Evolutionary conservation across 139 green algal species (phyloP).

Genomic region (Trebouxia sp.): DNA sequence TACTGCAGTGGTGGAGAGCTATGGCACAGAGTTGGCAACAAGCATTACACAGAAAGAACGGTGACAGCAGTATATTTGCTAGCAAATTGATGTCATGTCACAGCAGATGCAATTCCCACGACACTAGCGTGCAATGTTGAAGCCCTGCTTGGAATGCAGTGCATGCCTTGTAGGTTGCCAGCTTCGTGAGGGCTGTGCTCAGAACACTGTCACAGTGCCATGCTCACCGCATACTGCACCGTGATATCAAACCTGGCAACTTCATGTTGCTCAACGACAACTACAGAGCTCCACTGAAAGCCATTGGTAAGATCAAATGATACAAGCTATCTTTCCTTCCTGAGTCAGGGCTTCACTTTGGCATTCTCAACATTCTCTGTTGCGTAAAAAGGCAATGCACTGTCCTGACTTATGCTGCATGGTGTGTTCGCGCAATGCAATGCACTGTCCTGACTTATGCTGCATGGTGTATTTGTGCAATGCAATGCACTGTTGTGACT

Average conservation of each 20-base stretch:
- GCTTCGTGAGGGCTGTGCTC: slow-evolving; percentile 74
- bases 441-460: too few species aligned
- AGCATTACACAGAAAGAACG: slow-evolving; percentile 79
- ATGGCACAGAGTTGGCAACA: slow-evolving; percentile 63
- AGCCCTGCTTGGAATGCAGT: not conserved
- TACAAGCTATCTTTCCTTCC: too few species aligned
- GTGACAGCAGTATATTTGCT: too few species aligned
- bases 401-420: too few species aligned
- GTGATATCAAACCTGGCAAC: slow-evolving; percentile 88
- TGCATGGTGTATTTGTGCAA: too few species aligned
- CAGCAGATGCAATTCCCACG: too few species aligned
- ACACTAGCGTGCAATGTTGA: not conserved
- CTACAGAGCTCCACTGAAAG: slow-evolving; percentile 76
- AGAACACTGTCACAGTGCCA: slow-evolving; percentile 78
- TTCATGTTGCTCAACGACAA: slow-evolving; percentile 86
- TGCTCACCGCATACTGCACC: slow-evolving; percentile 77
- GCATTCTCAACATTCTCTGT: too few species aligned
- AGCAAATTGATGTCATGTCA: too few species aligned
- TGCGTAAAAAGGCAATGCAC: too few species aligned
- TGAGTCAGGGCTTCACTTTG: too few species aligned
- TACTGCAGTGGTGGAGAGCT: slow-evolving; percentile 84
- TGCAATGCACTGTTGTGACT: too few species aligned
- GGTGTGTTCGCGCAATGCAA: too few species aligned
- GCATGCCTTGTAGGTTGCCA: slow-evolving; percentile 57
- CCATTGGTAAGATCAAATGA: slow-evolving; percentile 66